Evolutionary conservation across 2,329 filamentous ascomycete species (phyloP).

Genomic region (Gnomoniopsis smithogilvyi): DNA sequence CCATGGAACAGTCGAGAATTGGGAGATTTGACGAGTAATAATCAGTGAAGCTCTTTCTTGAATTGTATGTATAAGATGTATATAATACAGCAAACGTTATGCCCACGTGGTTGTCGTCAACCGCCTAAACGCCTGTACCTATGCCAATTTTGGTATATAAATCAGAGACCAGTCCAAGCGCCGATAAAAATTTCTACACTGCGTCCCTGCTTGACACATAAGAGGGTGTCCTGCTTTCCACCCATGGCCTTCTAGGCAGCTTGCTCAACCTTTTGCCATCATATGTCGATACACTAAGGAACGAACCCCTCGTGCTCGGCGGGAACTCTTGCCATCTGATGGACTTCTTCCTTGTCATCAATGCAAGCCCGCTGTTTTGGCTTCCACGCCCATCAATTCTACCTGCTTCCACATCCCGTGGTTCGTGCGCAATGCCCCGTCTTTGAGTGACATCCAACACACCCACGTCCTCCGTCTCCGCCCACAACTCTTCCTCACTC

Average conservation of each 20-base stretch:
- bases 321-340: conserved; percentile 19
- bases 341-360: conserved; percentile 11
- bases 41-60: too few relatives aligned
- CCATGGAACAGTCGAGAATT: too few relatives aligned
- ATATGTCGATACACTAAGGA: conserved; percentile 10
- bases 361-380: neutral
- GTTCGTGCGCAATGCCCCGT: neutral
- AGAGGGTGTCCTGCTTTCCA: conserved; percentile 15
- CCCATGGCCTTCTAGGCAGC: conserved; percentile 13
- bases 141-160: too few relatives aligned
- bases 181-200: neutral
- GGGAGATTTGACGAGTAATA: too few relatives aligned
- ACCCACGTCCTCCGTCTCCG: conserved; percentile 20
- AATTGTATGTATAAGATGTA: too few relatives aligned
- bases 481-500: conserved; percentile 21
- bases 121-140: too few relatives aligned
- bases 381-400: neutral
- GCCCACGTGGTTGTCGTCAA: too few relatives aligned
- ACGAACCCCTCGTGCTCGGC: conserved; percentile 12
- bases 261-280: conserved; percentile 18
- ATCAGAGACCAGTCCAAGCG: too few relatives aligned
- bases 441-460: conserved; percentile 17
- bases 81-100: too few relatives aligned
- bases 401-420: neutral
- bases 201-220: conserved; percentile 10